These are phyloP conservation scores for Chalaropsis thielavioides DNA, from an alignment of 2,329 filamentous ascomycete species.

Conservation along the genomic window DNA sequence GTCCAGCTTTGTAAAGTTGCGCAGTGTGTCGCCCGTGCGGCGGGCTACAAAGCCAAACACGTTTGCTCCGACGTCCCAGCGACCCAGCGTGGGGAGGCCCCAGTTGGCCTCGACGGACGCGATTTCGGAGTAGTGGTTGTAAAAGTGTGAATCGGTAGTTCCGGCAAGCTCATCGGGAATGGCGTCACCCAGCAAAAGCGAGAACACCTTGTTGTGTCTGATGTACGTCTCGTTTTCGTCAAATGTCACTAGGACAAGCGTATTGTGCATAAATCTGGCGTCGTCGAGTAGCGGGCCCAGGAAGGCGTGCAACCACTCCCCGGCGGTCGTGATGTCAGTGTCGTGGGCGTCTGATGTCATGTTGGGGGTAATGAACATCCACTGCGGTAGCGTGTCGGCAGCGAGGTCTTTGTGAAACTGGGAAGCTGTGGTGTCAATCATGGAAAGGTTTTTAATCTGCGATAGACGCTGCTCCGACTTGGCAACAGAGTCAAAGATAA, in stretches of 20 bases:
- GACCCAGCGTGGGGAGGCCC: conserved; percentile 52
- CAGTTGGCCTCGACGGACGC: conserved; percentile 56
- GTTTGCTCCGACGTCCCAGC: conserved; percentile 59
- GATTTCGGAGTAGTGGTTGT: conserved; percentile 58
- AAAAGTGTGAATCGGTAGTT: conserved; percentile 54
- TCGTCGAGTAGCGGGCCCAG: conserved; percentile 55
- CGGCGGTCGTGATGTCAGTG: conserved; percentile 52
- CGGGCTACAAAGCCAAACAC: conserved; percentile 48
- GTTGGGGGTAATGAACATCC: conserved; percentile 58
- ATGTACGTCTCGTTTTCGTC: conserved; percentile 63
- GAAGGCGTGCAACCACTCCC: conserved; percentile 52
- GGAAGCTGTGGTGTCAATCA: conserved; percentile 30
- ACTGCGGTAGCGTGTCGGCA: conserved; percentile 51
- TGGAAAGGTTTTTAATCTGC: conserved; percentile 56
- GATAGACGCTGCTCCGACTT: conserved; percentile 43
- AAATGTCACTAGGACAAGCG: conserved; percentile 61
- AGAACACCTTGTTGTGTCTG: conserved; percentile 52
- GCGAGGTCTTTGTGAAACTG: conserved; percentile 54
- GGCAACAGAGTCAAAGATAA: conserved; percentile 53
- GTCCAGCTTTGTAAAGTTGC: conserved; percentile 29
- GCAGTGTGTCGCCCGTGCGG: conserved; percentile 41
- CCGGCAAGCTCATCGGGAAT: conserved; percentile 49
- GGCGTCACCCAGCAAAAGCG: conserved; percentile 60
- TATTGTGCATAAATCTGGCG: conserved; percentile 58
- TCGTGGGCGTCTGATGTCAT: conserved; percentile 69